Percentiles rank a stretch among this genome's conserved stretches.
Conservation (phyloP, 1,139 yeast species). For the Wickerhamomyces sp. region DNA sequence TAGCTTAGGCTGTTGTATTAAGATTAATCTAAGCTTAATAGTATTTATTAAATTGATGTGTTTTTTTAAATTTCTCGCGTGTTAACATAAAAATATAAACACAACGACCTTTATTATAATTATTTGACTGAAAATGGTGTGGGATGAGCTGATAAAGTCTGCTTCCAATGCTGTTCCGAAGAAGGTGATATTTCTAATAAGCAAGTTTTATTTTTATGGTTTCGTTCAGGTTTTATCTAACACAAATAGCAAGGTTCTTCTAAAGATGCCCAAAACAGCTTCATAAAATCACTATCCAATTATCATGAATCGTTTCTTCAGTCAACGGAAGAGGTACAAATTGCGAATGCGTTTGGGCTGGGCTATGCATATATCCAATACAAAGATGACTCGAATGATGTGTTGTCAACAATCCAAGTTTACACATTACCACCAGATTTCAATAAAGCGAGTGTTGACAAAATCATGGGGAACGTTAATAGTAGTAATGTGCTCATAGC, state of each 20-base stretch:
- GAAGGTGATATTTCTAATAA: slow-evolving; percentile 9
- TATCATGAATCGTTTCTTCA: slow-evolving; percentile 8
- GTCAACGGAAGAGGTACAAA: slow-evolving; percentile 4
- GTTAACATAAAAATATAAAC: not conserved
- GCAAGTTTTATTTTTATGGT: slow-evolving; percentile 5
- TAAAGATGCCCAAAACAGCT: slow-evolving; percentile 6
- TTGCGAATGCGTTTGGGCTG: slow-evolving; percentile 27
- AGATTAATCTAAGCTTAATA: no score
- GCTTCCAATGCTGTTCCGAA: slow-evolving; percentile 1
- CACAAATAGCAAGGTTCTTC: no score
- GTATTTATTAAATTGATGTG: no score
- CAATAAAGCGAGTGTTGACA: slow-evolving; percentile 1
- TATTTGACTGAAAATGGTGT: slow-evolving; percentile 10
- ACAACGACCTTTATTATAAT: not conserved
- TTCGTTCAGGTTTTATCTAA: no score
- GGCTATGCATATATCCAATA: slow-evolving; percentile 34
- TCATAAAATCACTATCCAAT: slow-evolving; percentile 12
- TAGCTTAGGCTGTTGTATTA: no score
- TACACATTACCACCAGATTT: slow-evolving; percentile 25
- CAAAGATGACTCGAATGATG: slow-evolving; percentile 28
- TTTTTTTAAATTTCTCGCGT: no score
- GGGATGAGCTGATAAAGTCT: slow-evolving; percentile 11
- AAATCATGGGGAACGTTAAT: slow-evolving; percentile 5
- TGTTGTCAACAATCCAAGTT: slow-evolving; percentile 28
- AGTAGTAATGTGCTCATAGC: slow-evolving; percentile 12